phyloP scores from a whole-genome alignment of 2,329 filamentous ascomycete species.

The Chrysoporthe deuterocubensis region DNA sequence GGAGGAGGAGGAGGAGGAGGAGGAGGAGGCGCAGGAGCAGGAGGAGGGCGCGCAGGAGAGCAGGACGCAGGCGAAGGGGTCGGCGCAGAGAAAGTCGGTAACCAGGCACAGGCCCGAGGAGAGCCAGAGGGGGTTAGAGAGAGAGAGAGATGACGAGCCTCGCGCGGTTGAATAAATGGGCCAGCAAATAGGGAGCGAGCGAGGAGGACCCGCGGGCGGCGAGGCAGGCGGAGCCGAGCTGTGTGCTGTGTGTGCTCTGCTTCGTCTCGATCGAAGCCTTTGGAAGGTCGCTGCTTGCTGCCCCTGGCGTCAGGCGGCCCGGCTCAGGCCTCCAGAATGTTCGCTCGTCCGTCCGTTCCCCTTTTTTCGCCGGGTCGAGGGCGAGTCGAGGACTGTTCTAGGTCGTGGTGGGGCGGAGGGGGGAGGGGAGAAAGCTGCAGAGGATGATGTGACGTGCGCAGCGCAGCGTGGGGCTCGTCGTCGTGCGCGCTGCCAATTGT shows the following conservation, averaged over 20 bases:
- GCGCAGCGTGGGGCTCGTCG: not conserved
- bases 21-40: not conserved
- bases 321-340: too few species aligned
- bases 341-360: too few species aligned
- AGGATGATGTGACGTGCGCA: not conserved
- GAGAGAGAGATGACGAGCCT: not conserved
- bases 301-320: too few species aligned
- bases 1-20: not conserved
- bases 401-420: slow-evolving; percentile 1
- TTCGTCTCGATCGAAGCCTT: not conserved
- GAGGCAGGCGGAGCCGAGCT: slow-evolving; percentile 5
- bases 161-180: not conserved
- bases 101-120: too few species aligned
- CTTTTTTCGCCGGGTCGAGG: too few species aligned
- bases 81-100: too few species aligned
- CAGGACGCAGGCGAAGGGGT: too few species aligned
- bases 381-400: slow-evolving; percentile 4
- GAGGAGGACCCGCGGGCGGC: not conserved
- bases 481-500: not conserved
- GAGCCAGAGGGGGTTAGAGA: too few species aligned
- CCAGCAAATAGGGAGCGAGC: not conserved
- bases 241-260: not conserved
- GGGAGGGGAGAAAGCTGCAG: not conserved
- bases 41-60: too few species aligned
- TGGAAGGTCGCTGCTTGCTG: not conserved